phyloP scores from a whole-genome alignment of 2,329 filamentous ascomycete species.

The Fusarium foetens region DNA sequence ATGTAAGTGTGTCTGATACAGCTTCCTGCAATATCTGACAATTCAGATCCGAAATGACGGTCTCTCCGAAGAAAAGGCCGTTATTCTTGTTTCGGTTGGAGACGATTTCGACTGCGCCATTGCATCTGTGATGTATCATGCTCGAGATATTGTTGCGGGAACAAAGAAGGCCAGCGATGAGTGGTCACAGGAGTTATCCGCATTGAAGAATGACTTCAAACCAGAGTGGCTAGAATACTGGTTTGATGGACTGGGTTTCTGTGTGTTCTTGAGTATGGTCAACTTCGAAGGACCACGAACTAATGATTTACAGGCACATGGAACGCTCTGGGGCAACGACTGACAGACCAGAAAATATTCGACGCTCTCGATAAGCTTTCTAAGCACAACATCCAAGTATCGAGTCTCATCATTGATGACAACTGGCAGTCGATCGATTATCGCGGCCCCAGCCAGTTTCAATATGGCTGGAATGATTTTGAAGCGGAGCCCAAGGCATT shows the following conservation, averaged over 20 bases:
- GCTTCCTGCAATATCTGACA: slow-evolving; percentile 18
- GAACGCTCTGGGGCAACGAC: slow-evolving; percentile 87
- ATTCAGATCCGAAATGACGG: slow-evolving; percentile 74
- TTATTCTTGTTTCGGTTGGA: slow-evolving; percentile 76
- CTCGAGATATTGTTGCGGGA: slow-evolving; percentile 64
- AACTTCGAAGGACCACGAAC: neutral
- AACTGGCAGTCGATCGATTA: slow-evolving; percentile 87
- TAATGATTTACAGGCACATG: slow-evolving; percentile 72
- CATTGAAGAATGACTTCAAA: slow-evolving; percentile 60
- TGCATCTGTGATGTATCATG: slow-evolving; percentile 86
- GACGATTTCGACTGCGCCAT: slow-evolving; percentile 79
- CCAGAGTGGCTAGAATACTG: slow-evolving; percentile 82
- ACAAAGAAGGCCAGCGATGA: slow-evolving; percentile 57
- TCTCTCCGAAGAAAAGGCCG: slow-evolving; percentile 61
- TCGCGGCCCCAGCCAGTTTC: slow-evolving; percentile 61
- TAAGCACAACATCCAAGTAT: slow-evolving; percentile 77
- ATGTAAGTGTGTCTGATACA: slow-evolving; percentile 54
- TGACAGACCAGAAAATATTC: slow-evolving; percentile 84
- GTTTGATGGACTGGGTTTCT: slow-evolving; percentile 94
- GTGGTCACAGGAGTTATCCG: slow-evolving; percentile 57
- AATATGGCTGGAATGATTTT: slow-evolving; percentile 80
- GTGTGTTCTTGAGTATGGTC: slow-evolving; percentile 55
- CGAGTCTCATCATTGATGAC: slow-evolving; percentile 93
- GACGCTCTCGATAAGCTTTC: slow-evolving; percentile 77
- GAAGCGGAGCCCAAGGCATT: slow-evolving; percentile 86